Evolutionary conservation across 2,329 filamentous ascomycete genomes (phyloP), one percentile per base, ranked within the genome.

Genomic region (Pestalotiopsis sp.): DNA sequence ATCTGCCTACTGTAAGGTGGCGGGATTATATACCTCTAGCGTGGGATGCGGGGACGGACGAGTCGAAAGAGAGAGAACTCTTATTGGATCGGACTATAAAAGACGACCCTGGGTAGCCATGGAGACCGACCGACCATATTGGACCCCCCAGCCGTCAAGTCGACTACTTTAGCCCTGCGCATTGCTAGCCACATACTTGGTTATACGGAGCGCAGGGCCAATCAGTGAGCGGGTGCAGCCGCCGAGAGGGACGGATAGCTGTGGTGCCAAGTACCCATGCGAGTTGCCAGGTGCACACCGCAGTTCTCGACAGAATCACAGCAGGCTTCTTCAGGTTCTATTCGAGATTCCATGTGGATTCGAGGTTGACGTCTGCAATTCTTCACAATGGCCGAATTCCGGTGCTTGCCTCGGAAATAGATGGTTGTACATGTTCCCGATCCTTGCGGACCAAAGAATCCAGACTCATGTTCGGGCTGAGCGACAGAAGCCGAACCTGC

Each of bases 141-240:
- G 20, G 45, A 9, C 17, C 45, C 14, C 45, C 45, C 17, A 52
- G n/a, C 45, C 45, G 20, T 52, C 14, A 9, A 7, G 9, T 27
- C 31, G 31, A 31, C 31, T 36, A 36, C 31, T 36, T 36, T 36
- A 20, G 17, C 17, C 56, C 56, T 23, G 23, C 3, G 17, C 20
- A 23, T 27, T 27, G 56, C 12, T n/a, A 25, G 20, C 23, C 25
- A 23, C 49, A 65, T 57, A 69, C 69, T 67, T 72, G 70, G 73
- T 69, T 69, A 60, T 59, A 59, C 60, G 52, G 69, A 66, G 64
- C 27, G 31, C 17, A 27, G 68, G 68, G 49, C 76, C 75, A 77
- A 77, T 78, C 66, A 72, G 67, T 59, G 45, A 36, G 12, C 65
- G 59, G 65, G 65, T 70, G 65, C 66, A 73, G 64, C 71, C 72